Evolutionary conservation across 2,329 filamentous ascomycete species (phyloP), one percentile per base, ranked within the genome.

Genomic region (Gyromitra esculenta): DNA sequence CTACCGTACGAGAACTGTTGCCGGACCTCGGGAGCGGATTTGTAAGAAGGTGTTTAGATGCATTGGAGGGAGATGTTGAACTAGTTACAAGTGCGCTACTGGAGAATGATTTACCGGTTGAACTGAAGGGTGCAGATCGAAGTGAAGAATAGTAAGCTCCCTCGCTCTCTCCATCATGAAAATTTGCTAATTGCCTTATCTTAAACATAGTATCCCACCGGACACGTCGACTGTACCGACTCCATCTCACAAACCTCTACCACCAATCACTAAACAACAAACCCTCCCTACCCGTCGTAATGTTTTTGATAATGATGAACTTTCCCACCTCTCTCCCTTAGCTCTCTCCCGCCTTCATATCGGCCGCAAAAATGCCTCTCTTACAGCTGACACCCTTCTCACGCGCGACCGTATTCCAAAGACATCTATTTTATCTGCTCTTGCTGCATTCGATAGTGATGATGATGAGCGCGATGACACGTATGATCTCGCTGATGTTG

Each of bases 381-480:
- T 86, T 75, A 93, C 89, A 1, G 91, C 92, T n/a, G 92, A 95
- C 81, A 87, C 89, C 63, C 84, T 95, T 15, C 87, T 95, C 6
- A 67, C 31, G 7, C 18, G 57, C 37, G 52, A 67, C 18, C 41
- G 37, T 18, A 45, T 56, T 25, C 39, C 70, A 4, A 79, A 79
- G 50, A 50, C 77, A 13, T 64, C 71, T 3, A 79, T 80, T 25
- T 43, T 75, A 9, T 52, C 79, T 43, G 78, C 79, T 8, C 77
- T 80, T 25, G 68, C 66, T 5, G 74, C 79, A 9, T 77, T 79
- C 64, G 74, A 79, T 45, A 43, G 31, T 15, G 76, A 77, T 25
- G 96, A 98, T 80, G 96, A 99, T 82, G 96, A 99, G 84, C 89
- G 94, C 45, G 96, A 99, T 83, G 96, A 99, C 83, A 98, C 95